Conservation (phyloP, 2,329 filamentous ascomycete species). For the Talaromyces sp. region DNA sequence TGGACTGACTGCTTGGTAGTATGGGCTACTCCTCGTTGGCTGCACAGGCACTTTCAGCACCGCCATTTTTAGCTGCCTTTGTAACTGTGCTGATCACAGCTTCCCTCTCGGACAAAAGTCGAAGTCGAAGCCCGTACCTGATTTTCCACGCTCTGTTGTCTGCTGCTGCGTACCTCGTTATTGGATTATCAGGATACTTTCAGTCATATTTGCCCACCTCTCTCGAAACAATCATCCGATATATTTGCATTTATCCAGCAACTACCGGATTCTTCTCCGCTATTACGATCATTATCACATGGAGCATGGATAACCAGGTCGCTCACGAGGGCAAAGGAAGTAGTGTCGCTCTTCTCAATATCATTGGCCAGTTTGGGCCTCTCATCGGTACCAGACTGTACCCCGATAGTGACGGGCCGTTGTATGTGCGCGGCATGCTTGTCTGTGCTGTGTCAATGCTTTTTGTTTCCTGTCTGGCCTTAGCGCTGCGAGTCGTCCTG, state of each 20-base stretch:
- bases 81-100: conserved; percentile 65
- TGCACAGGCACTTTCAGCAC: conserved; percentile 73
- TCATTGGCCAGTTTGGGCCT: conserved; percentile 75
- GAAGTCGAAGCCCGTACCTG: conserved; percentile 59
- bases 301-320: conserved; percentile 81
- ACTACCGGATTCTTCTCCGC: conserved; percentile 76
- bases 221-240: conserved; percentile 47
- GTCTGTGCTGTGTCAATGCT: conserved; percentile 59
- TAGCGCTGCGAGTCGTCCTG: conserved; percentile 50
- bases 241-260: conserved; percentile 72
- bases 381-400: conserved; percentile 63
- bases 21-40: conserved; percentile 66
- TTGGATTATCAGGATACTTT: conserved; percentile 48
- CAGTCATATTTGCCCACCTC: conserved; percentile 29
- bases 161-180: conserved; percentile 57
- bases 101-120: conserved; percentile 62
- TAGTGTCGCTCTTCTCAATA: conserved; percentile 73
- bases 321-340: conserved; percentile 63
- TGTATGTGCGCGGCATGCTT: conserved; percentile 58
- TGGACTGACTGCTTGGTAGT: conserved; percentile 19
- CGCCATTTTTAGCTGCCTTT: conserved; percentile 75
- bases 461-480: conserved; percentile 52
- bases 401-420: conserved; percentile 53
- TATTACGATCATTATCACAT: conserved; percentile 78
- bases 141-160: conserved; percentile 65